Base-by-base conservation (phyloP, 2,329 filamentous ascomycete genomes). In the Fusarium tupiense region DNA sequence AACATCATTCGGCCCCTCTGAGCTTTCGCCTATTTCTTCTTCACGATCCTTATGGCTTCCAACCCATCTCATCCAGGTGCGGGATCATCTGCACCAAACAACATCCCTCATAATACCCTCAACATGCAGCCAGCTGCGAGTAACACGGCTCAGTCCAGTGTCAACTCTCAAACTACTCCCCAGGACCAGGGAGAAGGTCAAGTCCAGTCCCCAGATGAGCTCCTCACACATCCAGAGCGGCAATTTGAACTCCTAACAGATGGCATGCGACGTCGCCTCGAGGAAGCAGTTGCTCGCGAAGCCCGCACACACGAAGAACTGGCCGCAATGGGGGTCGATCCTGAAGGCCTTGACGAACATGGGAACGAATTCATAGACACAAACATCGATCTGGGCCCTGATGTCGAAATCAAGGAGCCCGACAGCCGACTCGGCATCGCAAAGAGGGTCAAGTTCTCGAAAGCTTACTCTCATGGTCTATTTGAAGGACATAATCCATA, bases 401-500 rank as follows among this genome's bases (percentile, higher is more conserved):
- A 76, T 20, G 38, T 69, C 29, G 53, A 58, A 20, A n/a, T 72
- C 19, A 59, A 64, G 8, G 64, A 64, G 20, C 33, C 73, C 10
- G 26, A 50, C 16, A 52, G 76, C 38, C 69, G 71, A 19, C 58
- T 69, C 12, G 52, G 67, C 8, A 9, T 57, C n/a, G 49, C 62
- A 17, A 79, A 80, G 62, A 76, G 76, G 20, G 80, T 81, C 71
- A 77, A 77, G 37, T 82, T 84, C 37, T 73, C 72, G 19, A 63
- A 79, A 11, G 71, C 74, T 19, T 78, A 75, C 10, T 53, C 81
- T 8, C 61, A 77, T 12, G 69, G 77, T 19, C 79, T 77, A 64
- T 84, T 84, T 57, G 64, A 75, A 6, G 76, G 76, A 13, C 56
- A 69, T 5, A 76, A 82, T 38, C 82, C 82, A 3, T 83, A 83